Evolutionary conservation across 2,329 filamentous ascomycete species (phyloP), one percentile per base, ranked within the genome.

Genomic region (Colletotrichum tanaceti): DNA sequence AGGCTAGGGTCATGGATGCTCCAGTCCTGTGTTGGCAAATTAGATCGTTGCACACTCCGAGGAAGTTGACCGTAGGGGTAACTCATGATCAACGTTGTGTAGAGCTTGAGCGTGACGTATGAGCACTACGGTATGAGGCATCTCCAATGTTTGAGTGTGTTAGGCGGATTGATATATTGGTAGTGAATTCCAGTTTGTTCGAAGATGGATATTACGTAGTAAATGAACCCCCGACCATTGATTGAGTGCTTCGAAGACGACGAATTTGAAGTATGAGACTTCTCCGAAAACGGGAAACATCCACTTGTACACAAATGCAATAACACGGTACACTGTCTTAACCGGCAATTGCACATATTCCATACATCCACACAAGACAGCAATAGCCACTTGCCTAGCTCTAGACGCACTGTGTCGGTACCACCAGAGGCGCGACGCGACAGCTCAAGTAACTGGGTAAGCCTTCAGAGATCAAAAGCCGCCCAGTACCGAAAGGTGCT

Each of bases 51-150:
- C 74, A 46, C 69, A 16, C 16, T 28, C 10, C 22, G 16, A 16
- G 18, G 35, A 1, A 47, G 16, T 46, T 5, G 16, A 44, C 39
- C 32, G n/a, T 13, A 20, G 14, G 24, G 32, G n/a, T 60, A 32
- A 84, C 85, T 79, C 81, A 87, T 87, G 77, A 58, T 79, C 74
- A 16, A 80, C 78, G 68, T 89, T 89, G 75, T 89, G 86, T n/a
- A 82, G 74, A 10, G 83, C 86, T 79, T 98, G 93, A 18, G 93
- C 95, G 85, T 98, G 95, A 73, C 95, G 92, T 75, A 98, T 90
- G 75, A 98, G 84, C 73, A 98, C 92, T 68, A 98, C 74, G 0
- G 82, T 86, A 1, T 85, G 86, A 59, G 86, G 75, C 86, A 88
- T 88, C 22, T 43, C 72, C 32, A 32, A n/a, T 7, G 11, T n/a